These are phyloP conservation scores for Dysphania ambrosioides DNA, from an alignment of 148 eudicot species.

Conservation along the genomic window DNA sequence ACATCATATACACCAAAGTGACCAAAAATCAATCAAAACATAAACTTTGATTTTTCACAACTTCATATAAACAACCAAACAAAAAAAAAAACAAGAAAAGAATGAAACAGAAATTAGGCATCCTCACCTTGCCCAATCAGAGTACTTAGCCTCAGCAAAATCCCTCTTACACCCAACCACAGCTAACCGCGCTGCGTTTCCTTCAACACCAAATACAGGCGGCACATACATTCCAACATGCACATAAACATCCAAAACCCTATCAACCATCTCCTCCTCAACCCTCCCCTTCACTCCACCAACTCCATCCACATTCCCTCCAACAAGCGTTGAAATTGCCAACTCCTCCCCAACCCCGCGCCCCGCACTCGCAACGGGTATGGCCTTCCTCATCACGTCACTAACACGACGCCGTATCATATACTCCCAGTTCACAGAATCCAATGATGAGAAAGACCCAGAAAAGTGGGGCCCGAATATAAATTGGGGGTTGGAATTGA, in stretches of 20 bases:
- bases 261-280: slow-evolving; percentile 40
- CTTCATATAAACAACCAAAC: background rate
- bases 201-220: slow-evolving; percentile 46
- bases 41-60: background rate
- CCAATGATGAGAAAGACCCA: background rate
- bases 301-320: slow-evolving; percentile 56
- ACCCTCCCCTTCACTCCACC: slow-evolving; percentile 19
- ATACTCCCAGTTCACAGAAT: slow-evolving; percentile 37
- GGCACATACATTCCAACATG: slow-evolving; percentile 77
- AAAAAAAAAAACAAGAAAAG: background rate
- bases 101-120: background rate
- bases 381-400: slow-evolving; percentile 38
- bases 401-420: slow-evolving; percentile 38
- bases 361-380: slow-evolving; percentile 44
- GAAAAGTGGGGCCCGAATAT: slow-evolving; percentile 39
- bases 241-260: slow-evolving; percentile 67
- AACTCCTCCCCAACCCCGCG: slow-evolving; percentile 56
- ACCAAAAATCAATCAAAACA: background rate
- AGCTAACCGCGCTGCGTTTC: slow-evolving; percentile 68
- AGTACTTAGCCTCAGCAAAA: slow-evolving; percentile 76
- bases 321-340: slow-evolving; percentile 57
- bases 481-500: slow-evolving; percentile 43
- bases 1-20: background rate
- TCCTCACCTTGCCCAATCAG: slow-evolving; percentile 87
- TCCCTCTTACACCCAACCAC: slow-evolving; percentile 69